A percentile compares a stretch with the other conserved stretches of the same genome.
These are phyloP conservation scores for Porphyridium purpureum DNA, from an alignment of 23 red algal genomes.

Conservation along the genomic window DNA sequence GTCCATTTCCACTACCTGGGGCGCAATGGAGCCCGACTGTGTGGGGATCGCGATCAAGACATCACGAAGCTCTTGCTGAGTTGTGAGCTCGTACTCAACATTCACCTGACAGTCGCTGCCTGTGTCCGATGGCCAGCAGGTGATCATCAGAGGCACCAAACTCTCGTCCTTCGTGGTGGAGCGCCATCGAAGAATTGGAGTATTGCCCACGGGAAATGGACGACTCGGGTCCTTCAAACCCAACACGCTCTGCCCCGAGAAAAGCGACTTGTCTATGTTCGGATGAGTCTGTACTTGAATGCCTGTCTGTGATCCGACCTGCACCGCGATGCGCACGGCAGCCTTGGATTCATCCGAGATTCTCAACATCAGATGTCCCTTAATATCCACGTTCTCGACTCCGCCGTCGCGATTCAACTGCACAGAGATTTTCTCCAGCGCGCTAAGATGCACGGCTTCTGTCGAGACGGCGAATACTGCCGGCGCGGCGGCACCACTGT, in stretches of 20 bases:
- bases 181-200: constrained; percentile 78
- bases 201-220: constrained; percentile 75
- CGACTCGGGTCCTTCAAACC: constrained; percentile 58
- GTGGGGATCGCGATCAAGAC: constrained; percentile 66
- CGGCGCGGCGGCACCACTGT: constrained; percentile 41
- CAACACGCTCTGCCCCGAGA: constrained; percentile 23
- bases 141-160: constrained; percentile 67
- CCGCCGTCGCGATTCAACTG: constrained; percentile 60
- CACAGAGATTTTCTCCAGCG: constrained; percentile 53
- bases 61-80: constrained; percentile 33
- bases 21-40: neutral
- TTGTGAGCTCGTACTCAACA: constrained; percentile 85
- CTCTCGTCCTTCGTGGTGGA: constrained; percentile 60
- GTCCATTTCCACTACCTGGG: constrained; percentile 9
- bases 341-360: constrained; percentile 61
- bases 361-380: constrained; percentile 76
- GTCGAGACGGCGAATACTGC: constrained; percentile 36
- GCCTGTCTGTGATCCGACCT: constrained; percentile 19
- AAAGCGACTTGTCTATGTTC: constrained; percentile 78
- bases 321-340: constrained; percentile 23
- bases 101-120: constrained; percentile 66
- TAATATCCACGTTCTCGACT: constrained; percentile 77
- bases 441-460: constrained; percentile 58
- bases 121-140: constrained; percentile 85
- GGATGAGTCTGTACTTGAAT: constrained; percentile 85